Conservation (phyloP, 768 basidiomycete genomes). For the Pulveroboletus sp. region DNA sequence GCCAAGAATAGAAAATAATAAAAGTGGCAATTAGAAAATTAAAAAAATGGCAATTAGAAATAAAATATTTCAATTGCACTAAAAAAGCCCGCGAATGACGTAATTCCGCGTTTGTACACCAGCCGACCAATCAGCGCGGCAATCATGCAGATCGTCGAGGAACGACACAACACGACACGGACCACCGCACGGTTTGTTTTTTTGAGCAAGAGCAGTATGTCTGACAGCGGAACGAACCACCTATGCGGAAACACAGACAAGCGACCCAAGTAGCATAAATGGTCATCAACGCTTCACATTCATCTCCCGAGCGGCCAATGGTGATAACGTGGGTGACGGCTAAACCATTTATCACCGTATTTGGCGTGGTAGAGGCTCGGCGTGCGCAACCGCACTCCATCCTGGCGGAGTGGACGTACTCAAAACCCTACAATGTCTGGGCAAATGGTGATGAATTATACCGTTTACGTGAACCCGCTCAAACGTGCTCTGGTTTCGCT, state of each 20-base stretch:
- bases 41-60: no score
- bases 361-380: constrained; percentile 22
- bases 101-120: not conserved
- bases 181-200: no score
- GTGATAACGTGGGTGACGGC: constrained; percentile 35
- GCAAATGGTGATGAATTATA: constrained; percentile 10
- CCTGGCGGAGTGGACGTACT: constrained; percentile 5
- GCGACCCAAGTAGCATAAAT: constrained; percentile 22
- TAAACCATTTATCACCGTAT: constrained; percentile 35
- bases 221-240: constrained; percentile 72
- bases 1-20: no score
- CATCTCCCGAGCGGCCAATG: constrained; percentile 36
- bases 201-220: constrained; percentile 17
- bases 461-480: constrained; percentile 6
- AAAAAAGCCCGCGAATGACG: no score
- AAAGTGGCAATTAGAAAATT: no score
- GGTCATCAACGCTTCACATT: constrained; percentile 58
- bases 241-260: constrained; percentile 16
- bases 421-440: not conserved
- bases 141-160: not conserved
- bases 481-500: constrained; percentile 16
- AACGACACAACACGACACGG: no score
- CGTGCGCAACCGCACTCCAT: not conserved
- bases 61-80: no score
- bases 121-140: not conserved